Percentiles rank a stretch among this genome's conserved stretches.
Evolutionary conservation across 2,329 filamentous ascomycete genomes (phyloP).

Genomic region (Colletotrichum musicola): DNA sequence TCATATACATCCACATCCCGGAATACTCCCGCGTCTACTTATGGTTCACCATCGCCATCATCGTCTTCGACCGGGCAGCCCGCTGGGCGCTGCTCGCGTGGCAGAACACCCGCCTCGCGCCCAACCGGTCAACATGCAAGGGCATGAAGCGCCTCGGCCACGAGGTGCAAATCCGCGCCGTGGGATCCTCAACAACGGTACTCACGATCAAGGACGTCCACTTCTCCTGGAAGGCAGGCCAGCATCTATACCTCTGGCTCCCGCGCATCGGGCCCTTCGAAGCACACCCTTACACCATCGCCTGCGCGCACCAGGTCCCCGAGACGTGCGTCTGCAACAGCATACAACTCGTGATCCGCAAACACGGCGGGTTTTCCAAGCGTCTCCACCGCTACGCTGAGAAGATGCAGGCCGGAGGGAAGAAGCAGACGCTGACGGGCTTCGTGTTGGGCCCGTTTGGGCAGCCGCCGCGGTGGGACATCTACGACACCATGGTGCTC

Average conservation of each 20-base stretch:
- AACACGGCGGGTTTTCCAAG: slow-evolving; percentile 69
- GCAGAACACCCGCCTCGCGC: slow-evolving; percentile 63
- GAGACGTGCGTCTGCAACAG: slow-evolving; percentile 69
- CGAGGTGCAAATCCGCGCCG: slow-evolving; percentile 59
- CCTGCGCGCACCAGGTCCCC: slow-evolving; percentile 64
- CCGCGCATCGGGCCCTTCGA: slow-evolving; percentile 67
- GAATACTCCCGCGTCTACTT: slow-evolving; percentile 70
- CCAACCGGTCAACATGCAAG: slow-evolving; percentile 57
- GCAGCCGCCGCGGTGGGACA: slow-evolving; percentile 66
- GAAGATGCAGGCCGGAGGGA: slow-evolving; percentile 20
- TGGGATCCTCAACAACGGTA: slow-evolving; percentile 66
- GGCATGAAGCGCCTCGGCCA: slow-evolving; percentile 66
- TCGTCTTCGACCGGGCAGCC: slow-evolving; percentile 72
- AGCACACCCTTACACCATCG: slow-evolving; percentile 72
- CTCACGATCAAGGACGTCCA: slow-evolving; percentile 71
- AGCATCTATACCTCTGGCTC: slow-evolving; percentile 73
- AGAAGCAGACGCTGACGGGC: slow-evolving; percentile 51
- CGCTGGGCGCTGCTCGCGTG: slow-evolving; percentile 62
- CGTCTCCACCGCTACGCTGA: slow-evolving; percentile 58
- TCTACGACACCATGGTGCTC: slow-evolving; percentile 70
- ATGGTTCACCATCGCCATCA: slow-evolving; percentile 74
- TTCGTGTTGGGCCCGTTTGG: slow-evolving; percentile 71
- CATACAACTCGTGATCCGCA: slow-evolving; percentile 69
- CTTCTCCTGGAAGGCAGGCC: slow-evolving; percentile 70
- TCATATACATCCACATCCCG: slow-evolving; percentile 74